Evolutionary conservation across 2,329 filamentous ascomycete genomes (phyloP).

Genomic region (Trichoderma aggressivum): DNA sequence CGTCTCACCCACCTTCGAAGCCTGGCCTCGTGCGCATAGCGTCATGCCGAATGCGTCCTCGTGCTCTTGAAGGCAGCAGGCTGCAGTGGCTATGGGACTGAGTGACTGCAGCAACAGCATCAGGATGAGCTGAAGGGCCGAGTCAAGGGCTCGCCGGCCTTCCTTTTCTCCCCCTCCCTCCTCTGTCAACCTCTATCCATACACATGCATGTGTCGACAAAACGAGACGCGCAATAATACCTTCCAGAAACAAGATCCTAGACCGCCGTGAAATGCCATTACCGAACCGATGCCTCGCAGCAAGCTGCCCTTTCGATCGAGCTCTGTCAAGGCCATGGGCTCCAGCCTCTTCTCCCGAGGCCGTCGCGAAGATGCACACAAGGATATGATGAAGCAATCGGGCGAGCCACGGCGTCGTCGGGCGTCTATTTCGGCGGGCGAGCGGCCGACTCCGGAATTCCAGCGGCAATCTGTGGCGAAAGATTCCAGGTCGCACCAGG

Average conservation of each 20-base stretch:
- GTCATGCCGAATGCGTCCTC: conserved; percentile 19
- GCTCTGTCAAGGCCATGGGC: conserved; percentile 19
- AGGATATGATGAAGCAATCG: not conserved
- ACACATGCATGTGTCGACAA: not conserved
- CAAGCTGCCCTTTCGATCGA: conserved; percentile 19
- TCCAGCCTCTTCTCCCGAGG: conserved; percentile 17
- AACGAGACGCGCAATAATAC: not conserved
- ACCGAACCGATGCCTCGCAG: conserved; percentile 15
- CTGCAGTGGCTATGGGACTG: conserved; percentile 10
- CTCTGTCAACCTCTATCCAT: not conserved
- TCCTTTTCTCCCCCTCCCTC: not conserved
- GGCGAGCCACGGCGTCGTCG: conserved; percentile 12
- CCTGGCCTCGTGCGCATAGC: conserved; percentile 19
- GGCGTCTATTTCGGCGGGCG: not conserved
- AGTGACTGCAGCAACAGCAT: not conserved
- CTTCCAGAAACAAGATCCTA: not conserved
- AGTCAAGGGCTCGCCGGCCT: conserved; percentile 3
- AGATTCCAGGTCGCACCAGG: conserved; percentile 14
- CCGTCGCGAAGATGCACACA: conserved; percentile 2
- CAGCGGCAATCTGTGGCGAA: not conserved
- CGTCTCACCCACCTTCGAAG: conserved; percentile 13
- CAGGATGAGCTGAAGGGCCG: not conserved
- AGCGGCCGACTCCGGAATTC: not conserved
- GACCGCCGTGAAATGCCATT: conserved; percentile 2
- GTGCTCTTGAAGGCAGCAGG: conserved; percentile 18